Evolutionary conservation across 805 yeast genomes (phyloP), one percentile per base, ranked within the genome.

Genomic region (Kurtzmaniella cleridarum): DNA sequence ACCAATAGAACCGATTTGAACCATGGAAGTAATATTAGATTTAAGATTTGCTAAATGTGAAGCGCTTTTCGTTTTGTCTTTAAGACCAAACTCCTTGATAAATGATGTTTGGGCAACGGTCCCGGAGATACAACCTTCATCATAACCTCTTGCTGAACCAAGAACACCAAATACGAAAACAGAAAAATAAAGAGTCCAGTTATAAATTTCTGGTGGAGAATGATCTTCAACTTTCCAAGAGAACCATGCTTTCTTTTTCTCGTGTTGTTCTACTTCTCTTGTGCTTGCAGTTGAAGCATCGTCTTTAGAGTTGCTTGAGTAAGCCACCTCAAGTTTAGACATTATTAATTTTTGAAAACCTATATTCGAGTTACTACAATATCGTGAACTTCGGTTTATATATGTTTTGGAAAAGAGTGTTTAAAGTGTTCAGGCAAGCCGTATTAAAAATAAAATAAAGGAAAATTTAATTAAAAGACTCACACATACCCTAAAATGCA

Each of bases 1-100:
- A 27, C 71, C 78, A 28, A 75, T 65, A 12, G 76, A 66, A 3
- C 78, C 79, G 17, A 76, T 50, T 48, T 72, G 78, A 9, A 76
- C 81, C 80, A 76, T 76, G 12, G 79, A 60, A 3, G 75, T 66
- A 49, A 76, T 75, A 47, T 73, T 76, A 10, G 78, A 71, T 43
- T 66, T 66, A 42, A 71, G 49, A 44, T 69, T 60, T 3, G 78
- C 78, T 6, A 68, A 31, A 10, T 62, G 47, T 2, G 50, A 30
- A 2, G 45, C 53, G 1, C 73, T 38, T 44, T 64, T 64, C 23
- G 50, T 44, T 5, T 54, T 43, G 46, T 72, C 74, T 11, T 54
- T 45, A 18, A 76, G 57, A 0, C 75, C 75, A 44, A 74, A 74
- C 35, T 53, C 53, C 3, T 47, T 34, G n/a, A 47, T 52, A 51